Evolutionary conservation across 1,139 yeast species (phyloP).

Genomic region (Lodderomyces oxycetoniae): DNA sequence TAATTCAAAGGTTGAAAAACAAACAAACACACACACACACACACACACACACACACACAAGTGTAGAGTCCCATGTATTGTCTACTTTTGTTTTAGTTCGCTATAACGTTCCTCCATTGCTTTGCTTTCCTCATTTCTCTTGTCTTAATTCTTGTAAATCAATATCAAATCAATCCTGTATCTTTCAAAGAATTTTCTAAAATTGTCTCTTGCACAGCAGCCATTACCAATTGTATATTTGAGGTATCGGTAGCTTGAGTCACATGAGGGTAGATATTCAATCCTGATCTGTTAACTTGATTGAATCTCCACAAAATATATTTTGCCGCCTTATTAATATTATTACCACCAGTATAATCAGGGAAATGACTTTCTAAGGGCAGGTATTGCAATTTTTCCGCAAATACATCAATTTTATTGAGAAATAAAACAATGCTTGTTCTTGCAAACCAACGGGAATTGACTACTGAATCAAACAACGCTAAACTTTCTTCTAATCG

Average conservation of each 20-base stretch:
- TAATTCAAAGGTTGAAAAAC: too few relatives aligned
- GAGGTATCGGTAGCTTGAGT: constrained; percentile 95
- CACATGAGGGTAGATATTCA: constrained; percentile 82
- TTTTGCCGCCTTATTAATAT: constrained; percentile 90
- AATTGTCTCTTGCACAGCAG: constrained; percentile 86
- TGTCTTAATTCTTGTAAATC: too few relatives aligned
- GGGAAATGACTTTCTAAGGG: constrained; percentile 84
- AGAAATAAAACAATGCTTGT: constrained; percentile 81
- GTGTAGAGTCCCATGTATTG: too few relatives aligned
- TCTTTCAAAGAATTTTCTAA: constrained; percentile 80
- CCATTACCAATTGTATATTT: constrained; percentile 82
- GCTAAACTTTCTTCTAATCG: constrained; percentile 82
- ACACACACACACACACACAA: too few relatives aligned
- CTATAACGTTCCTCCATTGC: too few relatives aligned
- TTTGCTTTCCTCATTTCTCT: too few relatives aligned
- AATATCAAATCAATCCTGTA: constrained; percentile 62
- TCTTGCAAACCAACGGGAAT: constrained; percentile 90
- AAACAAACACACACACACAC: too few relatives aligned
- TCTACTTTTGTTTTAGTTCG: too few relatives aligned
- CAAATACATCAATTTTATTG: constrained; percentile 85
- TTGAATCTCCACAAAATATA: constrained; percentile 89
- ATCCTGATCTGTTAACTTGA: constrained; percentile 75
- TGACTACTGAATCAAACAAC: constrained; percentile 83
- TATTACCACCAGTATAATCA: constrained; percentile 84
- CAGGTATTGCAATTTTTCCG: constrained; percentile 75